Evolutionary conservation across 2,329 filamentous ascomycete genomes (phyloP), one percentile per base, ranked within the genome.

Genomic region (Arthrobotrys iridis): DNA sequence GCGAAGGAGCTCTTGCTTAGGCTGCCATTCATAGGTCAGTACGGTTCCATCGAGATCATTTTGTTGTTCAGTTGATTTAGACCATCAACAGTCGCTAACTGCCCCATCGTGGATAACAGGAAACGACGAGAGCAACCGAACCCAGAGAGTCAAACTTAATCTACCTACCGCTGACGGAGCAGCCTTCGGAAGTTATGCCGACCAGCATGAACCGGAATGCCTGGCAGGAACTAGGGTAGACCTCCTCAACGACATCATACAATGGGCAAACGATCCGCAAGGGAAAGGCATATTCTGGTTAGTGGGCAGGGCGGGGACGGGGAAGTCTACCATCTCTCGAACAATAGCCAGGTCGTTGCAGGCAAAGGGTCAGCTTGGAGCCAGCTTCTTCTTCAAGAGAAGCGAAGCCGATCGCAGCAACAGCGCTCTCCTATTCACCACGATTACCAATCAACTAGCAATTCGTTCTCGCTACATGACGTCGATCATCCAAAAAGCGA

Each of bases 271-370:
- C 4, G 37, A 65, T 18, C 45, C 45, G 10, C 11, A 10, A 4
- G 45, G 33, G 33, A 37, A 8, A 79, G 79, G 13, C 81, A 82
- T 6, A 79, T 81, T 78, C 81, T 81, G 2, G 82, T 82, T 15
- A 81, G 78, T 4, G 48, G 48, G 22, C 20, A 55, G 26, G 20
- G 11, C 26, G n/a, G n/a, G n/a, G n/a, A n/a, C n/a, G n/a, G n/a
- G n/a, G n/a, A n/a, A n/a, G n/a, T n/a, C n/a, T n/a, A n/a, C n/a
- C n/a, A n/a, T n/a, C n/a, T n/a, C n/a, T n/a, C n/a, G n/a, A n/a
- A n/a, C n/a, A n/a, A n/a, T n/a, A n/a, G n/a, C n/a, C n/a, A n/a
- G n/a, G n/a, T n/a, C n/a, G n/a, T n/a, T n/a, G n/a, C n/a, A n/a
- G n/a, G n/a, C n/a, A n/a, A n/a, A n/a, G n/a, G n/a, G n/a, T n/a